These are phyloP conservation scores for Ophiocordyceps robertsii DNA, from an alignment of 2,329 filamentous ascomycete genomes.

Conservation along the genomic window DNA sequence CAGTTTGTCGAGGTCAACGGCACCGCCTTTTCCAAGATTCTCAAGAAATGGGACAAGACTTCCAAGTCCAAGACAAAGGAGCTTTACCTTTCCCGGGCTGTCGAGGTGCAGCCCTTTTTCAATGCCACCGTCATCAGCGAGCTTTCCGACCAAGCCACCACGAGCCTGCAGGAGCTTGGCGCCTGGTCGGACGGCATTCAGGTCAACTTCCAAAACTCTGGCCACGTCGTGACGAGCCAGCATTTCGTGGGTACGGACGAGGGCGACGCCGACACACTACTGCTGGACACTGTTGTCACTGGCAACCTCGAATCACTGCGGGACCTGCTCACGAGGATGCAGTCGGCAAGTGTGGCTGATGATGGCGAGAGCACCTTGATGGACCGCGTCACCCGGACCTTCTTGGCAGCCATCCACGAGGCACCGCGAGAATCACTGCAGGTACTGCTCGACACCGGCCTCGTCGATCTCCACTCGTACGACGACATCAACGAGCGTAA, in stretches of 20 bases:
- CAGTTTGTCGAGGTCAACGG: slow-evolving; percentile 98
- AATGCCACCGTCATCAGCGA: slow-evolving; percentile 95
- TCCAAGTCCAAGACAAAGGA: slow-evolving; percentile 98
- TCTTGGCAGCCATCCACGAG: slow-evolving; percentile 79
- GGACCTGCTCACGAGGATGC: slow-evolving; percentile 69
- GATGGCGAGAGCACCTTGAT: slow-evolving; percentile 43
- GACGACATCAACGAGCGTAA: slow-evolving; percentile 98
- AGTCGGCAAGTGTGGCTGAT: slow-evolving; percentile 36
- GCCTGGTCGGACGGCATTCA: slow-evolving; percentile 96
- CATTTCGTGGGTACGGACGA: slow-evolving; percentile 66
- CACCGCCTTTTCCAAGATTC: slow-evolving; percentile 93
- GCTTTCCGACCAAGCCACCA: slow-evolving; percentile 91
- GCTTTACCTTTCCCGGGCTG: slow-evolving; percentile 85
- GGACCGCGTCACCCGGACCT: slow-evolving; percentile 78
- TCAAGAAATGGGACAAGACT: slow-evolving; percentile 99
- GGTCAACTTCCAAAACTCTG: slow-evolving; percentile 60
- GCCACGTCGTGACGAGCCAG: slow-evolving; percentile 53
- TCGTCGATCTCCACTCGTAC: slow-evolving; percentile 84
- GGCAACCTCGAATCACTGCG: slow-evolving; percentile 66
- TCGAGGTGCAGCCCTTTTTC: slow-evolving; percentile 97
- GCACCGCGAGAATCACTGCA: slow-evolving; percentile 65
- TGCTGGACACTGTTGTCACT: slow-evolving; percentile 74
- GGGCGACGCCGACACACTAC: slow-evolving; percentile 75
- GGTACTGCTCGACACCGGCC: slow-evolving; percentile 62
- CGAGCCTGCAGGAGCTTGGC: slow-evolving; percentile 85